phyloP scores from a whole-genome alignment of 192 early-diverging fungal genomes.

The Coemansia sp. region DNA sequence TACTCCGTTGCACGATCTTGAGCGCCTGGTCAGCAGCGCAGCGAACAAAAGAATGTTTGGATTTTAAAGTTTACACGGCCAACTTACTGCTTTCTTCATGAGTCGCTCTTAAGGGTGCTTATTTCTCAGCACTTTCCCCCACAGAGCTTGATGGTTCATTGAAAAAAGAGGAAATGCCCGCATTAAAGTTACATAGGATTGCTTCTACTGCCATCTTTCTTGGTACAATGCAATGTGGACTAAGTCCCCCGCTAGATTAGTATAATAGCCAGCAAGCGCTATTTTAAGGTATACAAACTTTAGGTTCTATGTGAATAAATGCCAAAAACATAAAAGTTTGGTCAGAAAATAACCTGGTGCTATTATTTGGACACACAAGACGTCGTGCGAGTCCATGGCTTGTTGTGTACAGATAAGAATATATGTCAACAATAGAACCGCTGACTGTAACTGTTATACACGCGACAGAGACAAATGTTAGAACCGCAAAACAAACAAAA shows the following conservation, averaged over 20 bases:
- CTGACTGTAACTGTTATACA: neutral
- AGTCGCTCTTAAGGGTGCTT: neutral
- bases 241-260: neutral
- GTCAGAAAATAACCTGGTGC: neutral
- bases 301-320: neutral
- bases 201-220: neutral
- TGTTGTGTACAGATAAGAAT: neutral
- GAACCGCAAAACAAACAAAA: neutral
- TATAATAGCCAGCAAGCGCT: neutral
- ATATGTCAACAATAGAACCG: neutral
- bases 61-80: neutral
- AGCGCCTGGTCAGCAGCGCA: neutral
- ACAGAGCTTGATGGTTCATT: neutral
- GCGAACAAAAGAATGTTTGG: neutral
- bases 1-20: neutral
- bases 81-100: neutral
- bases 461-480: neutral
- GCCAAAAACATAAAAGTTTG: neutral
- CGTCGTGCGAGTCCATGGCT: neutral
- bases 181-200: neutral
- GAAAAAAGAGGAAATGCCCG: neutral
- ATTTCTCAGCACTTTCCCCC: neutral
- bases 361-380: neutral
- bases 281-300: neutral
- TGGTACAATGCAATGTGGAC: neutral